Evolutionary conservation across 345 rosid genomes (phyloP).

Genomic region (Clausena lansium): DNA sequence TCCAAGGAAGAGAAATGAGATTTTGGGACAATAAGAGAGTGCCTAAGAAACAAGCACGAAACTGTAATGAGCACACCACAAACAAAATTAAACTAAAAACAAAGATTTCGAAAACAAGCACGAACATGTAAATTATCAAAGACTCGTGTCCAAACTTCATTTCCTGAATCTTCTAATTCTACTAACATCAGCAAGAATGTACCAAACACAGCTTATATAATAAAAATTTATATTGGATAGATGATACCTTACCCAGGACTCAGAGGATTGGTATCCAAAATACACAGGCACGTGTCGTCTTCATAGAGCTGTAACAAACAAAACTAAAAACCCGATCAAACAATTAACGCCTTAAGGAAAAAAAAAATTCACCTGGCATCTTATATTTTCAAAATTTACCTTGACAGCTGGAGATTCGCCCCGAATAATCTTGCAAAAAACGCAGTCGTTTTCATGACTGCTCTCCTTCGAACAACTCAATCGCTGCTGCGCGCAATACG

Average conservation of each 20-base stretch:
- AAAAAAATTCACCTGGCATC: neutral
- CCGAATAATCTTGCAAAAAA: conserved; percentile 75
- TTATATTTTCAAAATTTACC: conserved; percentile 28
- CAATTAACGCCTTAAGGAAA: neutral
- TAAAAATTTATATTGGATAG: neutral
- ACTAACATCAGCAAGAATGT: neutral
- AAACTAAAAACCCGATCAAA: neutral
- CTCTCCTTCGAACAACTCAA: conserved; percentile 4
- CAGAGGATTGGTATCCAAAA: conserved; percentile 78
- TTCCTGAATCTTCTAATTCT: neutral
- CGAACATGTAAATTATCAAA: neutral
- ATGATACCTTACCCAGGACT: conserved; percentile 81
- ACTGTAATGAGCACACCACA: conserved; percentile 1
- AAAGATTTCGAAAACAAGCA: neutral
- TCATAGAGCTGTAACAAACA: conserved; percentile 66
- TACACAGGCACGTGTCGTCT: conserved; percentile 85
- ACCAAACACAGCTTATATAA: neutral
- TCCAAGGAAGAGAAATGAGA: conserved; percentile 77
- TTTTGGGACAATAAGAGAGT: conserved; percentile 90
- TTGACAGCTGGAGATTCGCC: conserved; percentile 77
- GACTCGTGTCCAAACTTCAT: neutral
- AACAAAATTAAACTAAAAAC: neutral
- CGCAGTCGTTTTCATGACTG: conserved; percentile 47
- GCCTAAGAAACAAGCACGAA: conserved; percentile 46
- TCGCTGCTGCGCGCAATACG: conserved; percentile 29